Evolutionary conservation across 148 eudicot species (phyloP), one percentile per base, ranked within the genome.

Genomic region (Suaeda aralocaspica): DNA sequence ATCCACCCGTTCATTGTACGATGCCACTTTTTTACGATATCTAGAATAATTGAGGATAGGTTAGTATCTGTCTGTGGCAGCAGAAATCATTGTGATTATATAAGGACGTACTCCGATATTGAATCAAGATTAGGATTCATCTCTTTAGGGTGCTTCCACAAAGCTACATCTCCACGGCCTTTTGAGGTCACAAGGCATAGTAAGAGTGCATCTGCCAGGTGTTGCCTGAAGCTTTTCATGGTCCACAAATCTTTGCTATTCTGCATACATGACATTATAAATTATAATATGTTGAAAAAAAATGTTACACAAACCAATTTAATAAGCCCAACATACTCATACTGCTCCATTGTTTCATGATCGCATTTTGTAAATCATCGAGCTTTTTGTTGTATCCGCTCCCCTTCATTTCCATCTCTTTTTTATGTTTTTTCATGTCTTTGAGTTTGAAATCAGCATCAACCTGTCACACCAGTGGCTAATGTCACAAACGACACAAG

Each of bases 101-200:
- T 94, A 97, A 84, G 48, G 57, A 64, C 11, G 61, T 95, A 95
- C 99, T 95, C 99, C 14, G 97, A 74, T 24, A 95, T 95, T 50
- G 99, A 95, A 76, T 89, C 99, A 72, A 95, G 99, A 79, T 91
- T 91, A 26, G 99, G 99, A 71, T 80, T 95, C 97, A 95, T 81
- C 80, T 95, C 99, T 86, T 91, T 91, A 75, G 91, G 74, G 96
- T 52, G 97, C 96, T 80, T 95, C 99, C 66, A 95, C 59, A 89
- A 64, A 34, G 86, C 84, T 82, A 91, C 89, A 75, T 95, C 81
- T 95, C 97, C 51, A 89, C 66, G 62, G 85, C 72, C 80, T 77
- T 73, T 86, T 87, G 51, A 91, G 85, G 70, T 87, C 92, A 77
- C 89, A 84, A 67, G 82, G 33, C 70, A 34, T 66, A 25, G 78